phyloP scores from a whole-genome alignment of 441 rosid species.

The Eruca vesicaria region DNA sequence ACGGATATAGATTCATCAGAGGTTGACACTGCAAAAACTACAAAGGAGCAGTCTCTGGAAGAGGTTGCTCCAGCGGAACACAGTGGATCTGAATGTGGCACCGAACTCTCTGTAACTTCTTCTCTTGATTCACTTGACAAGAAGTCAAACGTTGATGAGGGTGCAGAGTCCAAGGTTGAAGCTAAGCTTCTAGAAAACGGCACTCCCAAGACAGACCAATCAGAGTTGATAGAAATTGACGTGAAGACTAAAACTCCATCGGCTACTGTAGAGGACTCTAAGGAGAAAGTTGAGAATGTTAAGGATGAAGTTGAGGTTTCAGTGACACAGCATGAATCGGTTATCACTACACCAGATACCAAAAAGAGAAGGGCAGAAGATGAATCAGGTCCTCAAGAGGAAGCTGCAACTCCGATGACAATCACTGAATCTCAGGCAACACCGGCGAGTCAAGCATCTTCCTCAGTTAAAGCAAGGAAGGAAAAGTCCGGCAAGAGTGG shows the following conservation, averaged over 20 bases:
- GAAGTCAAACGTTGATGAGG: constrained; percentile 57
- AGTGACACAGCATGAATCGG: constrained; percentile 38
- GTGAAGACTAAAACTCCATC: constrained; percentile 35
- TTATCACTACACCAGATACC: constrained; percentile 41
- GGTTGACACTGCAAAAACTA: constrained; percentile 25
- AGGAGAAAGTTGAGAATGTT: constrained; percentile 38
- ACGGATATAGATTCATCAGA: constrained; percentile 35
- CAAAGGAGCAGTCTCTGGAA: constrained; percentile 40
- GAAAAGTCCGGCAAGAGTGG: constrained; percentile 49
- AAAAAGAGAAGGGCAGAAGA: constrained; percentile 46
- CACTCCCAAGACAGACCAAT: constrained; percentile 22
- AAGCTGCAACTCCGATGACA: constrained; percentile 64
- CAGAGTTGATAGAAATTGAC: constrained; percentile 40
- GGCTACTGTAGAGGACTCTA: constrained; percentile 30
- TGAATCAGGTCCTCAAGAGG: constrained; percentile 61
- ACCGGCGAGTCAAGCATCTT: constrained; percentile 67
- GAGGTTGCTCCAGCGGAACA: constrained; percentile 40
- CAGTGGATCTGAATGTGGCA: constrained; percentile 83
- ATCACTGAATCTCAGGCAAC: constrained; percentile 79
- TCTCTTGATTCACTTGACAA: constrained; percentile 84
- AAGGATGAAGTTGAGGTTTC: constrained; percentile 35
- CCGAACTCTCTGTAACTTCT: constrained; percentile 84
- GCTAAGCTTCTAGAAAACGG: constrained; percentile 42
- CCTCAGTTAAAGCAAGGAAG: constrained; percentile 55
- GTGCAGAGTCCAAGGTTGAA: constrained; percentile 38